These are phyloP conservation scores for Termitomyces sp. DNA, from an alignment of 768 basidiomycete genomes.

Conservation along the genomic window DNA sequence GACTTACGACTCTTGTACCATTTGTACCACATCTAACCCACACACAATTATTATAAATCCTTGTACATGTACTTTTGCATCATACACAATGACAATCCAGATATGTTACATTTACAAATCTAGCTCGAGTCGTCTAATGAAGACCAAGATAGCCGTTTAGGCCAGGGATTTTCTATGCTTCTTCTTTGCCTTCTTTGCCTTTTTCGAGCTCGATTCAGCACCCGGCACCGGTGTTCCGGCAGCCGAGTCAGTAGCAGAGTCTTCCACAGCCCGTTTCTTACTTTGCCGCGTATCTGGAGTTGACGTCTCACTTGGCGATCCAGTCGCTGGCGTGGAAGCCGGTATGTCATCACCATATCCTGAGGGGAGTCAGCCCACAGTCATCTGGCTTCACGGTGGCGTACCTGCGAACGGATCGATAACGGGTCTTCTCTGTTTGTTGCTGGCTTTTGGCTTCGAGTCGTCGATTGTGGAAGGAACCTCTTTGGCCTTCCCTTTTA, in stretches of 20 bases:
- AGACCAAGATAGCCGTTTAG: not conserved
- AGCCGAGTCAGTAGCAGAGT: conserved; percentile 4
- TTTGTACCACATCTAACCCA: not conserved
- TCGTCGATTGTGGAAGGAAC: conserved; percentile 2
- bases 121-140: not conserved
- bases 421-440: conserved; percentile 47
- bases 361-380: conserved; percentile 8
- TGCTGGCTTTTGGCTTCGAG: conserved; percentile 13
- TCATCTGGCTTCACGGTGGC: not conserved
- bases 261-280: conserved; percentile 13
- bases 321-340: not conserved
- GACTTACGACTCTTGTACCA: not conserved
- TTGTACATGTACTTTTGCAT: conserved; percentile 3
- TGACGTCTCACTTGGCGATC: not conserved
- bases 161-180: conserved; percentile 25
- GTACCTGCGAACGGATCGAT: conserved; percentile 70
- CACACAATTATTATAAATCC: not conserved
- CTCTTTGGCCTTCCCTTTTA: conserved; percentile 29
- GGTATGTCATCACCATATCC: conserved; percentile 33
- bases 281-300: conserved; percentile 5
- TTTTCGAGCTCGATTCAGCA: conserved; percentile 11
- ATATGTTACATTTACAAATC: not conserved
- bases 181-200: conserved; percentile 31
- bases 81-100: not conserved
- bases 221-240: conserved; percentile 6